Evolutionary conservation across 2,329 filamentous ascomycete species (phyloP).

Genomic region (Epichloe glyceriae): DNA sequence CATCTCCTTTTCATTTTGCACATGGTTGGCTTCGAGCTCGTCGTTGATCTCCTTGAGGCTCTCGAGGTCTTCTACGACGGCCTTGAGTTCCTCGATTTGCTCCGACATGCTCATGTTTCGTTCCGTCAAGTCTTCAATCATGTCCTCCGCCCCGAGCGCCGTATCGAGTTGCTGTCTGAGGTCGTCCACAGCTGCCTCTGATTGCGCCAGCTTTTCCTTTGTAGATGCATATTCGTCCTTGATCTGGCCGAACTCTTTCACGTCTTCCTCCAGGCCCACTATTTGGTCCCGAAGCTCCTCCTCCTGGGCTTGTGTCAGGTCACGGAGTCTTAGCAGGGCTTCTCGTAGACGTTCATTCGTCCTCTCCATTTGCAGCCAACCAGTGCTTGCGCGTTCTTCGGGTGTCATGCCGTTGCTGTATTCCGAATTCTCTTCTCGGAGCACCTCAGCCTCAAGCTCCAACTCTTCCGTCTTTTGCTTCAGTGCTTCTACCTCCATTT

Average conservation of each 20-base stretch:
- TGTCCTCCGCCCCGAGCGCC: conserved; percentile 76
- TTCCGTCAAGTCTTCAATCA: conserved; percentile 84
- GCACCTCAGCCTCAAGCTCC: conserved; percentile 74
- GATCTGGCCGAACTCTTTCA: conserved; percentile 51
- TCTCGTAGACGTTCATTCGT: conserved; percentile 81
- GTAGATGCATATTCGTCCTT: conserved; percentile 58
- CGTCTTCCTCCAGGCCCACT: conserved; percentile 57
- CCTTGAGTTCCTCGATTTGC: conserved; percentile 69
- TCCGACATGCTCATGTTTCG: conserved; percentile 76
- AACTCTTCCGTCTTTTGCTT: conserved; percentile 71
- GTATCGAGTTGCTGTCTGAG: conserved; percentile 84
- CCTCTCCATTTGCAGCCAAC: conserved; percentile 84
- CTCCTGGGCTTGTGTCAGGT: conserved; percentile 78
- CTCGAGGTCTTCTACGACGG: conserved; percentile 75
- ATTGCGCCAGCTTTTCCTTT: conserved; percentile 59
- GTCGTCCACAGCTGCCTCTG: conserved; percentile 68
- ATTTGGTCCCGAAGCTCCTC: conserved; percentile 65
- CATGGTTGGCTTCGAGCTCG: conserved; percentile 85
- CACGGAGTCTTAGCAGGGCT: conserved; percentile 70
- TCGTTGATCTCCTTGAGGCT: conserved; percentile 85
- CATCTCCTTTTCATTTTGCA: conserved; percentile 86
- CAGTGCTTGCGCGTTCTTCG: conserved; percentile 74
- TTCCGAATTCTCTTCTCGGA: conserved; percentile 78
- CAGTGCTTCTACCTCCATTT: conserved; percentile 65
- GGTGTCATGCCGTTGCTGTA: conserved; percentile 72